Base-by-base conservation (phyloP, 2,329 filamentous ascomycete genomes). In the Exserohilum turcica region DNA sequence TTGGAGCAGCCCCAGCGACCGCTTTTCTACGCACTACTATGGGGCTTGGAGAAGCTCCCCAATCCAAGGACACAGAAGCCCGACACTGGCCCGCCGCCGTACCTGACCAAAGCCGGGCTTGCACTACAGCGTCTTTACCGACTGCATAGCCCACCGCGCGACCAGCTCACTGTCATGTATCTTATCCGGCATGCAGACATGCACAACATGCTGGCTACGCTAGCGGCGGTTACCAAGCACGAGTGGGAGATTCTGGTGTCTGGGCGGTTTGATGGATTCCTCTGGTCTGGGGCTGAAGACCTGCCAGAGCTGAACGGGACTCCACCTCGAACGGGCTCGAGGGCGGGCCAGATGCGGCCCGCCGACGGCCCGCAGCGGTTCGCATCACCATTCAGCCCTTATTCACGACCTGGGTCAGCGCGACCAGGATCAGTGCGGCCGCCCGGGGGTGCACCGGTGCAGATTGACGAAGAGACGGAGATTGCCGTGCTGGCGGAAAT, bases 161-260 rank as follows among this genome's bases (percentile, higher is more conserved):
- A 96, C 66, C 90, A 92, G 15, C 92, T 97, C 72, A 86, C 87
- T 5, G 90, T 90, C 10, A 86, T 94, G 63, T 97, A 91, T 70
- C 84, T 97, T 42, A 83, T 97, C 59, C 91, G 89, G 72, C 89
- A 97, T 71, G 86, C 87, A 0, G 80, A 84, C 10, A 85, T 94
- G 43, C 93, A 97, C 72, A 89, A 94, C 67, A 86, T 96, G 28
- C 84, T 97, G 3, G 87, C 91, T 35, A 96, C 93, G 0, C 82
- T 97, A 43, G 87, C 90, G 31, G 91, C 92, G 46, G 94, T 97
- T 64, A 94, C 89, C 69, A 84, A 87, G 40, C 89, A 90, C n/a
- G 93, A 97, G 74, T 97, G 93, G 93, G 93, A 97, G 58, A 96
- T 97, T 49, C 81, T 97, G 10, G 91, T 89, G 4, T 97, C 93